Evolutionary conservation across 75 land plant genomes (phyloP).

Genomic region (Pseudotsuga menziesii): DNA sequence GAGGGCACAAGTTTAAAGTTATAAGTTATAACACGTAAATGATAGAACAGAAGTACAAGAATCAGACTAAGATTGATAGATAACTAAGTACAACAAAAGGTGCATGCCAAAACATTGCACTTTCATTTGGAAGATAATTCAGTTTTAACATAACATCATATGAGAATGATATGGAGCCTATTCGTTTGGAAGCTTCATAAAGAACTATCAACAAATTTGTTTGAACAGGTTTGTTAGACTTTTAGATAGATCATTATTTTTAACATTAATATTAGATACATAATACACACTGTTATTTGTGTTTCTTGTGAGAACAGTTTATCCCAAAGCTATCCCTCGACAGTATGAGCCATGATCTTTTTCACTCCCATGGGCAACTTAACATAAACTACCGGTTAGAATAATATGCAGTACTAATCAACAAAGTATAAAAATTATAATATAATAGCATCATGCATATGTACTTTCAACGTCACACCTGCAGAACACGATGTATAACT

Average conservation of each 20-base stretch:
- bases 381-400: background rate
- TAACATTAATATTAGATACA: background rate
- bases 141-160: too few relatives aligned
- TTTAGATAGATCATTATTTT: background rate
- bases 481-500: background rate
- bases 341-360: background rate
- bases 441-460: background rate
- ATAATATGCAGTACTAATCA: background rate
- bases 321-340: background rate
- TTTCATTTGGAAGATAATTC: too few relatives aligned
- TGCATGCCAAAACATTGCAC: background rate
- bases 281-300: background rate
- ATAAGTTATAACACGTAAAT: background rate
- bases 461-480: too few relatives aligned
- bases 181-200: too few relatives aligned
- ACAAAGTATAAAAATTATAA: background rate
- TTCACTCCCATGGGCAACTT: background rate
- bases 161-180: too few relatives aligned
- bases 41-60: background rate
- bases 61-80: background rate
- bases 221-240: too few relatives aligned
- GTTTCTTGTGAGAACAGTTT: too few relatives aligned
- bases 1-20: background rate
- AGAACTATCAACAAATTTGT: too few relatives aligned
- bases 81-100: background rate